Evolutionary conservation across 441 rosid genomes (phyloP), one percentile per base, ranked within the genome.

Genomic region (Hypseocharis bilobata): DNA sequence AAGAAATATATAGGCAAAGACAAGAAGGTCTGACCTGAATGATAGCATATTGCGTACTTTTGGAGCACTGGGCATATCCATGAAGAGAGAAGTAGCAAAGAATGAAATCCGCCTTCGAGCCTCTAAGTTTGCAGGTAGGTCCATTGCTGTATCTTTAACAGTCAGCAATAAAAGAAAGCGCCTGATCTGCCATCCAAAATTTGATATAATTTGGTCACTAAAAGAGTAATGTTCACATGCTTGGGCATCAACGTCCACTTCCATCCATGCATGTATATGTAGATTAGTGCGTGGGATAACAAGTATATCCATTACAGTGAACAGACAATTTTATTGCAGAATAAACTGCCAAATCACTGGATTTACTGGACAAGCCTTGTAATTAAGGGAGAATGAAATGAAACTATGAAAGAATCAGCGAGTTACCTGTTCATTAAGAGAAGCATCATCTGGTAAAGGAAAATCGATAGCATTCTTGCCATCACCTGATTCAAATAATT

Each of bases 51-150:
- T 84, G 70, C 84, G 79, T 66, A 89, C 92, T 83, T 86, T 84
- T 3, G 99, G 99, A 77, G 97, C 92, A 51, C 60, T 70, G 0
- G 97, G 97, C 91, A 93, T 89, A 79, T 84, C 86, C 85, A 86
- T 88, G 76, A 93, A 91, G 72, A 93, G 92, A 27, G 99, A 93
- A 70, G 99, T 91, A 64, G 97, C 97, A 76, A 91, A 93, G 83
- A 91, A 93, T 55, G 96, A 91, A 67, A 93, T 75, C 56, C 97
- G 93, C 64, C 97, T 83, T 36, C 83, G 82, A 74, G 97, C 99
- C 54, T 93, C 97, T 70, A 93, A 68, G 73, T 93, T 93, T 30
- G 76, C 80, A 63, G 99, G 99, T 73, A 93, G 74, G 75, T 91
- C 97, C 91, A 89, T 82, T 66, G 96, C 96, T 75, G 82, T 82